Conservation (phyloP, 208 protist species). For the Naegleria fowleri region DNA sequence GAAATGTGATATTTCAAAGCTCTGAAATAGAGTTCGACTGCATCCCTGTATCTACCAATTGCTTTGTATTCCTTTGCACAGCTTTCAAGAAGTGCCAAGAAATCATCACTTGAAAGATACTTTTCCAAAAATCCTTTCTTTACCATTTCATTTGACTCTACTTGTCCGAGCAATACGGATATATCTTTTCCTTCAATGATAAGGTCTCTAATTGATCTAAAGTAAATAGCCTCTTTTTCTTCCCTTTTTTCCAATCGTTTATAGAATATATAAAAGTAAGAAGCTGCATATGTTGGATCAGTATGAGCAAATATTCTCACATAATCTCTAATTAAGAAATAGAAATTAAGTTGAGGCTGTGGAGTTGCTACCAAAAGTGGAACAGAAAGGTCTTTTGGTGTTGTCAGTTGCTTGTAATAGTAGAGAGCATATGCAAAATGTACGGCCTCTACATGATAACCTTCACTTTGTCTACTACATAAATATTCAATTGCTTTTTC, state of each 20-base stretch:
- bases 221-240: background rate
- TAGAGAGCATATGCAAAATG: constrained; percentile 7
- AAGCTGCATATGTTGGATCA: background rate
- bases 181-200: background rate
- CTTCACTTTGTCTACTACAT: background rate
- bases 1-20: background rate
- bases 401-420: background rate
- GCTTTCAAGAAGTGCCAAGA: background rate
- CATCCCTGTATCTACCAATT: background rate
- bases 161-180: background rate
- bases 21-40: background rate
- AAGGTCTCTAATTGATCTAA: background rate
- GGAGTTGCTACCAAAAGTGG: background rate
- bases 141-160: background rate
- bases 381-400: background rate
- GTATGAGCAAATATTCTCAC: background rate
- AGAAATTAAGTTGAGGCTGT: background rate
- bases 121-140: background rate
- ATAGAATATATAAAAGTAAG: constrained; percentile 1
- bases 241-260: background rate
- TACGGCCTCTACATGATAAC: constrained; percentile 3
- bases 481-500: constrained; percentile 21
- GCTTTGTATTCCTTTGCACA: background rate
- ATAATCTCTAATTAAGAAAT: background rate
- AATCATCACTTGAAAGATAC: background rate